Evolutionary conservation across 768 basidiomycete genomes (phyloP), one percentile per base, ranked within the genome.

Genomic region (Agaricus subrufescens): DNA sequence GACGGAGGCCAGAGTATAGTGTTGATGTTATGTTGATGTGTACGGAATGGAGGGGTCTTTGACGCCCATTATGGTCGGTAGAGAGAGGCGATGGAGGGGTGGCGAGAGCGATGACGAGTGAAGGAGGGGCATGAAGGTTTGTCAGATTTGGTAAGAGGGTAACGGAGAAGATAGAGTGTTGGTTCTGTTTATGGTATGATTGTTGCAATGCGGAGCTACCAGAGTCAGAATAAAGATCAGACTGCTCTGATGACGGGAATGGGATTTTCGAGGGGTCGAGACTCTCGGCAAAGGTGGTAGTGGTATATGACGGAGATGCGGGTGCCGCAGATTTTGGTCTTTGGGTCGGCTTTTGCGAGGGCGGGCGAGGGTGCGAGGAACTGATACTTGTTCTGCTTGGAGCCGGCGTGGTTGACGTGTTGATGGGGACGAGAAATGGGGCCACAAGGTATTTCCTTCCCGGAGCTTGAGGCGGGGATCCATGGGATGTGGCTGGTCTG

Each of bases 1-100:
- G 79, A 25, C 78, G 69, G 26, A 81, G 69, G 0, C 78, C 78
- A 14, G 67, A 69, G 57, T 77, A 77, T 2, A 81, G 68, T 3
- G 78, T 80, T 3, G 68, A 71, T 60, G 70, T 74, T 51, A 81
- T 73, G 46, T 70, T 75, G 25, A 80, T 54, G 1, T 64, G 66
- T 11, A 77, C 72, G 6, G 65, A 60, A 26, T 53, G 62, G 6
- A 79, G 60, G 14, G 73, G 73, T 19, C 73, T 58, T 54, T 23
- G 60, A 50, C 45, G 52, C 50, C 10, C 37, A 50, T 46, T 59
- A 46, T 50, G 46, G 46, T 60, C 57, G 23, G 52, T 34, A 19
- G 42, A 27, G 14, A 25, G 9, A 45, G 31, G 45, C 15, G 30
- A 54, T 37, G 60, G 47, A 19, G 65, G 59, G 14, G 63, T 57